Conservation (phyloP, 768 basidiomycete genomes). For the Lactarius pseudohatsudake region DNA sequence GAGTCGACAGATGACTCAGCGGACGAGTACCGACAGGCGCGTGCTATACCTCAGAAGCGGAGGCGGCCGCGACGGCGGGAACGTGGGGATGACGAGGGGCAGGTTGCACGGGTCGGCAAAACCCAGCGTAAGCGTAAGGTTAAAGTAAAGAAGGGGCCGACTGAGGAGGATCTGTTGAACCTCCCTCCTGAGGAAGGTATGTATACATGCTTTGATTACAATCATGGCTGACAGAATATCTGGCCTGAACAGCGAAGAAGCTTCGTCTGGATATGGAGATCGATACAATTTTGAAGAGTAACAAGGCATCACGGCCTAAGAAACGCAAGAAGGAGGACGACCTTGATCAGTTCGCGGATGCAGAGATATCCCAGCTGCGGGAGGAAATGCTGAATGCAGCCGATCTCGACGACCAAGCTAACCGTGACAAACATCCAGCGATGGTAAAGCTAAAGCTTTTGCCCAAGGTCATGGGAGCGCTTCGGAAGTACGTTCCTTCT, state of each 20-base stretch:
- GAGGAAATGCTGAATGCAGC: conserved; percentile 87
- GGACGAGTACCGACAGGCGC: conserved; percentile 52
- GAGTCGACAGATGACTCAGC: conserved; percentile 44
- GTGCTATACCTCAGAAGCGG: conserved; percentile 33
- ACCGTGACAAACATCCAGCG: conserved; percentile 78
- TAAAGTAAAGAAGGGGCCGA: conserved; percentile 35
- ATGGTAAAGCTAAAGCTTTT: conserved; percentile 80
- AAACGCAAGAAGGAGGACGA: conserved; percentile 81
- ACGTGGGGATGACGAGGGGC: conserved; percentile 34
- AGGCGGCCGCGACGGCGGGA: conserved; percentile 28
- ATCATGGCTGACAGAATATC: neutral
- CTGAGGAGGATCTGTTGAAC: conserved; percentile 65
- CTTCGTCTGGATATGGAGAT: conserved; percentile 78
- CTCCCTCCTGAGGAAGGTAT: conserved; percentile 78
- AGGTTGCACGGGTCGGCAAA: conserved; percentile 42
- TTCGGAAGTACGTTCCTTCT: conserved; percentile 73
- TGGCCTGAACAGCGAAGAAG: conserved; percentile 58
- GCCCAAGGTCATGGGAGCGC: conserved; percentile 86
- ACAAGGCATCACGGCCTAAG: conserved; percentile 61
- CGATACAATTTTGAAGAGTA: conserved; percentile 83
- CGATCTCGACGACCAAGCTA: conserved; percentile 78
- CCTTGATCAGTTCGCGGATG: conserved; percentile 85
- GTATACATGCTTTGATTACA: conserved; percentile 20
- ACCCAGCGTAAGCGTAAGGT: conserved; percentile 52
- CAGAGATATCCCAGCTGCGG: conserved; percentile 85